Evolutionary conservation across 139 green algal species (phyloP), one percentile per base, ranked within the genome.

Genomic region (Micromonas pusilla): DNA sequence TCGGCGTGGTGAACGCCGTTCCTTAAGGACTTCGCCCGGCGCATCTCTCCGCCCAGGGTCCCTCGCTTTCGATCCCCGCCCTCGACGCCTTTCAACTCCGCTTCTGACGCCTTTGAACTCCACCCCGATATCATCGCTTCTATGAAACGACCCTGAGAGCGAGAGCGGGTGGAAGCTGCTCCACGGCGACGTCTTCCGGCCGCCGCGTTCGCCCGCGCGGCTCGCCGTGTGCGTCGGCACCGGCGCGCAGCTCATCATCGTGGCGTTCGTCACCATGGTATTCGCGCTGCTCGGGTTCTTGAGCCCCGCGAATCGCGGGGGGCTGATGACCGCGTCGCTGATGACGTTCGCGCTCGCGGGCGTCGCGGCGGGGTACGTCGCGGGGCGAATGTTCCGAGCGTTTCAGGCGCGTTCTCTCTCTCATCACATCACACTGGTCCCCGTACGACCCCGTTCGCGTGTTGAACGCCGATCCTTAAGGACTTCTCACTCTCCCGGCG

Each of bases 341-440:
- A 86, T 98, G 84, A 90, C 99, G 80, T 99, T 97, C 88, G 93
- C 96, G 28, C 96, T 97, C 87, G 97, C 97, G 93, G 95, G 93
- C 53, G 54, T 95, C 32, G 90, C 97, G 72, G 94, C 85, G n/a
- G 95, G 95, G 32, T 98, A 98, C 86, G 90, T 87, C 78, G 92
- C 89, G 16, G 93, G 90, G 2, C 90, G 92, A 9, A 83, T 99
- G 1, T 98, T 96, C 91, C 95, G 94, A 82, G 85, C 71, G 13
- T 94, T 94, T 65, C n/a, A n/a, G n/a, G n/a, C n/a, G n/a, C n/a
- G n/a, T n/a, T n/a, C n/a, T n/a, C n/a, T n/a, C n/a, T n/a, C n/a
- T n/a, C n/a, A n/a, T n/a, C n/a, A n/a, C n/a, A n/a, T n/a, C n/a
- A n/a, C n/a, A n/a, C n/a, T n/a, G n/a, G n/a, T n/a, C n/a, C n/a